Base-by-base conservation (phyloP, 495 filamentous ascomycete genomes). In the Annulohypoxylon bovei region DNA sequence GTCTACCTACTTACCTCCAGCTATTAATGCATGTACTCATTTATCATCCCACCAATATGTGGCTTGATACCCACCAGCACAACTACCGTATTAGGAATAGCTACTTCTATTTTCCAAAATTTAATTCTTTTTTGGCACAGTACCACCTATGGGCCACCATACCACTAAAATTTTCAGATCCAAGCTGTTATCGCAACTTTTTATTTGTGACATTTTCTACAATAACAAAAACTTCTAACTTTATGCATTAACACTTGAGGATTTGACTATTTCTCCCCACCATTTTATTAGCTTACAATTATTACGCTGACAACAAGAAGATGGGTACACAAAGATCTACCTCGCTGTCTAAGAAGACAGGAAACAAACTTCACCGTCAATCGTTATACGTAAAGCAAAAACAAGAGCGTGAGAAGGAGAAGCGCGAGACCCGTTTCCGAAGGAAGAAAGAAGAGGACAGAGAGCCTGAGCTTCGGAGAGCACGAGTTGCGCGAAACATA, bases 401-500 rank as follows among this genome's bases (percentile, higher is more conserved):
- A 81, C 89, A 90, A 73, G 83, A 85, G 6, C 86, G 88, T 63
- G 90, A 91, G 70, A 86, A 87, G 70, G 78, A 86, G 46, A 93
- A 90, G 67, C 92, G 92, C 69, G 91, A 91, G 64, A 86, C 90
- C 64, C 89, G 93, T 46, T 92, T 93, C 76, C 84, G 84, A 47
- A 83, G 91, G 39, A 93, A 93, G 79, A 90, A 88, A 76, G 91
- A 95, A 76, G 95, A 99, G 79, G 87, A 89, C 69, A 91, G 89
- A 77, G 87, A 98, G 71, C 94, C 95, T n/a, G 83, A 85, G 44
- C 78, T 97, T 53, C 86, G 87, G 55, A 87, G 86, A 57, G 86
- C 90, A 57, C 85, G 95, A 70, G 82, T 93, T 52, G 88, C 84
- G 67, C 86, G 85, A 69, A 98, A 98, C 81, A 83, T 94, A 39